These are phyloP conservation scores for Neobulgaria alba DNA, from an alignment of 2,329 filamentous ascomycete species.

Conservation along the genomic window DNA sequence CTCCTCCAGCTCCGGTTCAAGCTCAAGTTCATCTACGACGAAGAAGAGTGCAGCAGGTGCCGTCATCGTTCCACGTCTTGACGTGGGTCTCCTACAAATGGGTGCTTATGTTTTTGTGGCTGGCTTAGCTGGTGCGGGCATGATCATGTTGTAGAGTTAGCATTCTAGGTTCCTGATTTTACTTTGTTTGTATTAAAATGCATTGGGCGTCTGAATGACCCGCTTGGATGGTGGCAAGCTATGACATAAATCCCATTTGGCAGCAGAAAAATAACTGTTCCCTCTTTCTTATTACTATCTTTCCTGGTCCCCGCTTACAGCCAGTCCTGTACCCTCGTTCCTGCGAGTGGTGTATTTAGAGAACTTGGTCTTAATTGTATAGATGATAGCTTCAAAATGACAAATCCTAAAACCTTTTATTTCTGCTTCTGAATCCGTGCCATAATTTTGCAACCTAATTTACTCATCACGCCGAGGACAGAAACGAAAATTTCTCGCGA, in stretches of 20 bases:
- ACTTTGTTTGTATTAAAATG: constrained; percentile 5
- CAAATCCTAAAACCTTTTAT: too few species aligned
- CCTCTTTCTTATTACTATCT: background rate
- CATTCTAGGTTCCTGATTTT: background rate
- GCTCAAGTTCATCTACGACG: constrained; percentile 19
- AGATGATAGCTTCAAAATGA: background rate
- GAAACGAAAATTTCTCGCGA: too few species aligned
- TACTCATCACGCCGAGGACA: too few species aligned
- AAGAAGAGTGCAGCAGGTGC: constrained; percentile 31
- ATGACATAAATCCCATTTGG: background rate
- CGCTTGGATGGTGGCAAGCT: constrained; percentile 4
- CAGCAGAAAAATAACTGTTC: background rate
- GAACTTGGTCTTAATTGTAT: background rate
- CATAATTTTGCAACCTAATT: too few species aligned
- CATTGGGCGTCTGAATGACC: constrained; percentile 9
- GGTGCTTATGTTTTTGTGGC: constrained; percentile 41
- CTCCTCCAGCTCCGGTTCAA: constrained; percentile 20
- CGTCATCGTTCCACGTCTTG: constrained; percentile 36
- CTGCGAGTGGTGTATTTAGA: background rate
- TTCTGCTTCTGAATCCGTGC: too few species aligned
- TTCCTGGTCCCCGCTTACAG: background rate
- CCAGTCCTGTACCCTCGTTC: background rate
- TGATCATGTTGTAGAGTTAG: constrained; percentile 42
- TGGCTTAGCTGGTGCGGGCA: constrained; percentile 41
- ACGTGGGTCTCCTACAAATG: constrained; percentile 38